Base-by-base conservation (phyloP, 306 rosid genomes). In the Rosa rugosa region DNA sequence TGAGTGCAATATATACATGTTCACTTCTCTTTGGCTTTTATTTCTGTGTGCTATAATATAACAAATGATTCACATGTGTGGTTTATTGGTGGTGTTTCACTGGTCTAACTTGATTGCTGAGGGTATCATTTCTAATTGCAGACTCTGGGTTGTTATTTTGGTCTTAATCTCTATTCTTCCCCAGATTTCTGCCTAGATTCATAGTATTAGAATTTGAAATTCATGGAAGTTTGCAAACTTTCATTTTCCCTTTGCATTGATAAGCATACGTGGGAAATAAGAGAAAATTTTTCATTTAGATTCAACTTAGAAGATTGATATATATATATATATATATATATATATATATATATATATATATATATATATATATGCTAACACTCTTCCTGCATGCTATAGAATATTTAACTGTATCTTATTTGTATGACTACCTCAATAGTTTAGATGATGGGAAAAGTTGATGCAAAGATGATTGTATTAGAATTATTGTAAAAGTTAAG, bases 41-140 rank as follows among this genome's bases (percentile, higher is more conserved):
- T 60, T 27, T 81, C 40, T 79, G 82, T 67, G 79, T 67, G 86
- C 36, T 71, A 89, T 85, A 85, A 84, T 83, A 38, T 83, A 63
- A 71, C 75, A 62, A 69, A 82, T 59, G n/a, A n/a, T 82, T 71
- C 77, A 69, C 75, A 62, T 80, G 83, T 83, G 70, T 82, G 82
- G 89, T 82, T 81, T 82, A 81, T 84, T 75, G 79, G 45, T 81
- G 86, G 83, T 79, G 86, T 46, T 83, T 71, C 75, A 73, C 84
- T 36, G 85, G 82, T 77, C 88, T 84, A 76, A 83, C 86, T 80
- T 82, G 84, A 65, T 84, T 73, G 77, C 77, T 82, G 83, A 85
- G n/a, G n/a, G 62, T 62, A 46, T 17, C 69, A 12, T 74, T 42
- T 70, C 63, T 25, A 49, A 72, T 65, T 38, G 53, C 49, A 53